phyloP scores from a whole-genome alignment of 2,329 filamentous ascomycete genomes.

The Ophiobolus disseminans region DNA sequence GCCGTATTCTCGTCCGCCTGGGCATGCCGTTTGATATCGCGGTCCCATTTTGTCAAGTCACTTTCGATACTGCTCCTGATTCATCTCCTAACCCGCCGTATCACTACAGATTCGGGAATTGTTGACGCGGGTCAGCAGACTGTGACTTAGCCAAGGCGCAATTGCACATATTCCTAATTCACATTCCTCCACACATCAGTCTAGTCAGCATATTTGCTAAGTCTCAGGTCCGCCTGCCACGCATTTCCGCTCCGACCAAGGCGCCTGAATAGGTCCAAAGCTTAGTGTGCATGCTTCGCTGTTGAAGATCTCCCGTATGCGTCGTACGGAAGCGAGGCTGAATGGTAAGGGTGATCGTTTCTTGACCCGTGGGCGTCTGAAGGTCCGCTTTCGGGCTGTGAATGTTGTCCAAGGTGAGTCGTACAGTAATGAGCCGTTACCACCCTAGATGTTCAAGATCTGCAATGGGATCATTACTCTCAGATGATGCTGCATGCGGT shows the following conservation, averaged over 20 bases:
- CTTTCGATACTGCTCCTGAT: too few species aligned
- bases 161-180: neutral
- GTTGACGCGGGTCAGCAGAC: neutral
- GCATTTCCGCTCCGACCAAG: too few species aligned
- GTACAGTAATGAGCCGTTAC: neutral
- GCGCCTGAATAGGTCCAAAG: too few species aligned
- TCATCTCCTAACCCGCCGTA: neutral
- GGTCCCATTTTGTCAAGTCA: constrained; percentile 2
- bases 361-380: constrained; percentile 15
- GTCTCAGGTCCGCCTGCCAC: neutral
- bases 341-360: constrained; percentile 4
- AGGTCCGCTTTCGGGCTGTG: neutral
- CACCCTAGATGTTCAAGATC: too few species aligned
- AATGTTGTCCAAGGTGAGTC: neutral
- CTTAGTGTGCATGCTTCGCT: neutral
- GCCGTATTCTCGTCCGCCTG: constrained; percentile 15
- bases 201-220: neutral
- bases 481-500: too few species aligned
- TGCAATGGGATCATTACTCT: too few species aligned
- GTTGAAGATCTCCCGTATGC: neutral
- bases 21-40: constrained; percentile 11
- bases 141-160: constrained; percentile 14
- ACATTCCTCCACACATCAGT: neutral
- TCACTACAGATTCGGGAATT: neutral
- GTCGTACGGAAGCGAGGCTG: constrained; percentile 11